These are phyloP conservation scores for Ophiocordyceps sinensis DNA, from an alignment of 2,329 filamentous ascomycete genomes.

Conservation along the genomic window DNA sequence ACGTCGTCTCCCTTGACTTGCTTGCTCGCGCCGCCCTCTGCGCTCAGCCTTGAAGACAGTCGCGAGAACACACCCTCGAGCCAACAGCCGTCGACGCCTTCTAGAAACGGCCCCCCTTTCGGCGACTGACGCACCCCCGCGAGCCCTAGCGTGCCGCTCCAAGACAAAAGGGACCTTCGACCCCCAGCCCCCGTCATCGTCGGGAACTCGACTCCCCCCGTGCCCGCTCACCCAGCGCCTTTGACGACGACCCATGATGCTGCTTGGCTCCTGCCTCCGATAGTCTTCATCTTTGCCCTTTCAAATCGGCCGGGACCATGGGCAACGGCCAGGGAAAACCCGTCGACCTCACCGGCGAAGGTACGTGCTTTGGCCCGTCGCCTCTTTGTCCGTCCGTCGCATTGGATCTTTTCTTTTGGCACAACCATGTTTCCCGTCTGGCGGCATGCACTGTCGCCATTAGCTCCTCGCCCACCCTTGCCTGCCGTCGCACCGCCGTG, in stretches of 20 bases:
- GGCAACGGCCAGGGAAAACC: slow-evolving; percentile 93
- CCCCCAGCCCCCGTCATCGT: slow-evolving; percentile 1
- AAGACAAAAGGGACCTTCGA: background rate
- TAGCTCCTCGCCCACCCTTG: background rate
- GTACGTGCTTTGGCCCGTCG: slow-evolving; percentile 29
- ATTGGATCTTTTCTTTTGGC: slow-evolving; percentile 2
- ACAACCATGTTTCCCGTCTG: background rate
- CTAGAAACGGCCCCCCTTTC: background rate
- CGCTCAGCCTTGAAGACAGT: background rate
- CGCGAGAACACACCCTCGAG: too few relatives aligned
- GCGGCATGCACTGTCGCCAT: background rate
- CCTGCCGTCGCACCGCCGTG: background rate
- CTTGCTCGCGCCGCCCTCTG: background rate
- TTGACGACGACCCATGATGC: slow-evolving; percentile 10
- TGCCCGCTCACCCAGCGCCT: background rate
- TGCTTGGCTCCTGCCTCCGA: slow-evolving; percentile 7
- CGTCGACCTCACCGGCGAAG: slow-evolving; percentile 84
- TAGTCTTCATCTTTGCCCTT: slow-evolving; percentile 11
- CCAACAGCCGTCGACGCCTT: background rate
- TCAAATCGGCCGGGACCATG: slow-evolving; percentile 48
- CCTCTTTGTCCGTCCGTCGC: background rate
- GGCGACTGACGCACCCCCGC: background rate
- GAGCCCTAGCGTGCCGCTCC: slow-evolving; percentile 1
- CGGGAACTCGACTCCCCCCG: background rate
- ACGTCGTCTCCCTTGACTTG: background rate